Evolutionary conservation across 345 rosid genomes (phyloP), one percentile per base, ranked within the genome.

Genomic region (Eucalyptus sideroxylon): DNA sequence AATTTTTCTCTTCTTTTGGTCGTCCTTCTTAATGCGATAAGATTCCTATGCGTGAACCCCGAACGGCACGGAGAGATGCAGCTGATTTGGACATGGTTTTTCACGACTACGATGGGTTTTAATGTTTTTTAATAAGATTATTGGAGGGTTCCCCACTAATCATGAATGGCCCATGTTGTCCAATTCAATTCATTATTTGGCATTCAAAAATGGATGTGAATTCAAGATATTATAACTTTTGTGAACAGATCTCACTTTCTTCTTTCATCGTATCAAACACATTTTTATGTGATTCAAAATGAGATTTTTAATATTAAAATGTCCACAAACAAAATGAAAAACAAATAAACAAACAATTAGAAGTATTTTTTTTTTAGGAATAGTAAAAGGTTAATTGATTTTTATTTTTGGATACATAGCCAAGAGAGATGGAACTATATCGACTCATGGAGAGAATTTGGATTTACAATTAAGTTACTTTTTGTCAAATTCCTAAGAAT

Each of bases 381-480:
- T 60, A 26, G 8, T 30, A 30, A 13, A 12, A 62, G 16, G 8
- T 27, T 60, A 30, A 27, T 12, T 60, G 62, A 56, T 12, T 60
- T 27, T 60, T 62, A 6, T 14, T 27, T 30, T 30, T 30, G 31
- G 17, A 62, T 62, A 62, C 17, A 30, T 34, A 34, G 11, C 23
- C 37, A 69, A 16, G 3, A 13, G 12, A 34, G 11, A 34, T 31
- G 24, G 13, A 16, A 69, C 80, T 16, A 16, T 67, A 31, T 69
- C 2, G 0, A 69, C 23, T 31, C 0, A 14, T 16, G 21, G 11
- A 31, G 11, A n/a, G 2, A 67, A 34, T 0, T 16, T 16, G 2
- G 23, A 31, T 67, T 16, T n/a, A 67, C 80, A 15, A 8, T 67
- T 67, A 67, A 34, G 42, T 69, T 31, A 34, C 23, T 17, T 16